Percentiles rank a stretch among this genome's conserved stretches.
Evolutionary conservation across 371 early-diverging fungal genomes (phyloP).

Genomic region (Mortierella sp.): DNA sequence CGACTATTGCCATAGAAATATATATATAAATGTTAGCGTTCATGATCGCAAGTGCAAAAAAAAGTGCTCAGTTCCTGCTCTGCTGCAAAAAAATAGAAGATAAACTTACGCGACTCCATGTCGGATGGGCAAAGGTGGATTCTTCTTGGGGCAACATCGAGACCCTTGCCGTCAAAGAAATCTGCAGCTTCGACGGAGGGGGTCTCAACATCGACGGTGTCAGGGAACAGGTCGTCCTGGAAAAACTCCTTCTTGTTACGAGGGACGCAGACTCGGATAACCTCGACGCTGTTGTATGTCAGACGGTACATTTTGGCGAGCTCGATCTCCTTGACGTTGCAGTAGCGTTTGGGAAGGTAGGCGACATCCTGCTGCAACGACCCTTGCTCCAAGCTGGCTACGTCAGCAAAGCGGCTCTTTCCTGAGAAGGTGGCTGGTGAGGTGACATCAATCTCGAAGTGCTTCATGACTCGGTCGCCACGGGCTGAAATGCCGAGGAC

Average conservation of each 20-base stretch:
- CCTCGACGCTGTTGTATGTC: constrained; percentile 75
- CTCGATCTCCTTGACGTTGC: constrained; percentile 78
- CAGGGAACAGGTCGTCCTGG: constrained; percentile 89
- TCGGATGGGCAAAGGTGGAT: constrained; percentile 73
- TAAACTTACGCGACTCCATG: constrained; percentile 68
- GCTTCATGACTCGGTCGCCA: constrained; percentile 57
- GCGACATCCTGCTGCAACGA: constrained; percentile 79
- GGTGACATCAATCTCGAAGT: constrained; percentile 62
- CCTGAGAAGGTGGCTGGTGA: constrained; percentile 35
- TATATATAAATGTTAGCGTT: neutral
- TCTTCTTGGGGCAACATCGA: constrained; percentile 19
- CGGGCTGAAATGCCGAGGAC: constrained; percentile 53
- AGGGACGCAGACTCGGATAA: constrained; percentile 81
- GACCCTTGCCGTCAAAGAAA: constrained; percentile 69
- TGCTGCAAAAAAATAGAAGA: neutral
- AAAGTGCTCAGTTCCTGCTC: no score
- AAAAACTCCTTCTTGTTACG: constrained; percentile 86
- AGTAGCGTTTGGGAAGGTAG: constrained; percentile 75
- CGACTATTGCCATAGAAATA: constrained; percentile 18
- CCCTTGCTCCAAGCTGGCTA: constrained; percentile 74
- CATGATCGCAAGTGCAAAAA: neutral
- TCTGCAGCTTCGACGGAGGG: constrained; percentile 65
- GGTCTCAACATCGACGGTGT: constrained; percentile 70
- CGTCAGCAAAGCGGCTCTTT: constrained; percentile 54
- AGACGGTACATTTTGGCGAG: constrained; percentile 78